These are phyloP conservation scores for Aspergillus sp. DNA, from an alignment of 2,329 filamentous ascomycete species.

Conservation along the genomic window DNA sequence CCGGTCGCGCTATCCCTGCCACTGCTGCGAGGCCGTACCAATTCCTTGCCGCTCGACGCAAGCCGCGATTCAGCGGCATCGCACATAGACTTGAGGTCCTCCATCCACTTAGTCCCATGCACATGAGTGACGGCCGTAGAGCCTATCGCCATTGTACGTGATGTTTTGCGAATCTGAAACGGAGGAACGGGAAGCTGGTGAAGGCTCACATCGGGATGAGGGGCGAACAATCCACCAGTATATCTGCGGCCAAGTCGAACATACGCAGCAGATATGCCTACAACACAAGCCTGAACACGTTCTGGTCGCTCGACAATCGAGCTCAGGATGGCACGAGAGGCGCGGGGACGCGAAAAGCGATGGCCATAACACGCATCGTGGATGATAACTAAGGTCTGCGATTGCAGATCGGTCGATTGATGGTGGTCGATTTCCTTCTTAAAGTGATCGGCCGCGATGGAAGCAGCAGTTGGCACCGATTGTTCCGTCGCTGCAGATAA, in stretches of 20 bases:
- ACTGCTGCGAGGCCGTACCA: conserved; percentile 59
- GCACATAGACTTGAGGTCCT: conserved; percentile 83
- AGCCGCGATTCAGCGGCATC: conserved; percentile 75
- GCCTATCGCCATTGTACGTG: conserved; percentile 67
- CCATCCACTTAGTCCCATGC: conserved; percentile 91
- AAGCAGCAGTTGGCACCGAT: conserved; percentile 47
- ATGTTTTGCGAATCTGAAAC: conserved; percentile 82
- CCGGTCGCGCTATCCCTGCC: conserved; percentile 42
- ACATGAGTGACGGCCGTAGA: conserved; percentile 84
- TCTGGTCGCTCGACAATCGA: conserved; percentile 94
- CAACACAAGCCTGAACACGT: conserved; percentile 76
- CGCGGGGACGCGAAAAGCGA: conserved; percentile 79
- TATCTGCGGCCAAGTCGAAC: conserved; percentile 84
- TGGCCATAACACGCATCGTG: conserved; percentile 96
- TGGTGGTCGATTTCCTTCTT: conserved; percentile 67
- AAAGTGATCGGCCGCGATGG: conserved; percentile 68
- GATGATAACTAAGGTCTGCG: conserved; percentile 76
- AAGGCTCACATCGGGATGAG: conserved; percentile 62
- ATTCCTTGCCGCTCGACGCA: conserved; percentile 73
- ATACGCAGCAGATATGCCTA: conserved; percentile 85
- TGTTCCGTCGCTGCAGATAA: conserved; percentile 23
- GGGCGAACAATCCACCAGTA: conserved; percentile 66
- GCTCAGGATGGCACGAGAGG: conserved; percentile 67
- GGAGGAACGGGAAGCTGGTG: conserved; percentile 61
- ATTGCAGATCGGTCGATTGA: conserved; percentile 43